Base-by-base conservation (phyloP, 768 basidiomycete species). In the Sporobolomyces roseus region DNA sequence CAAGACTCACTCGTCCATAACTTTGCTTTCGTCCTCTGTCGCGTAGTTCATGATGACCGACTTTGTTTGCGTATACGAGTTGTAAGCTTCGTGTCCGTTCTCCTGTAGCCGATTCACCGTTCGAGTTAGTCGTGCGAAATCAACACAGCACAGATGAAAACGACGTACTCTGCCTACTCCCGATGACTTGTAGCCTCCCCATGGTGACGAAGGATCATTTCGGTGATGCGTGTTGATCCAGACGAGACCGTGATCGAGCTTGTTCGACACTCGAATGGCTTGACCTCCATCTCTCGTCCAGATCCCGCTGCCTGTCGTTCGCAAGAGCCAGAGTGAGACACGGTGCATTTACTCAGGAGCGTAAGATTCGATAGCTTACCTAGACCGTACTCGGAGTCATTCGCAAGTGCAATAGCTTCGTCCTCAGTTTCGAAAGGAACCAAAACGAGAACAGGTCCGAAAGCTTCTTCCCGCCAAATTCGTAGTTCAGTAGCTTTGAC, bases 201-300 rank as follows among this genome's bases (percentile, higher is more conserved):
- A 93, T 46, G 91, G 90, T 36, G 88, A 90, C 70, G 87, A 88
- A 12, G 91, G 91, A 75, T 92, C 90, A 74, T 93, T 92, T 52
- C 90, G 84, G 75, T 93, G 91, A 72, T 91, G 89, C 0, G 88
- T 90, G 76, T 93, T 92, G 43, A 91, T 84, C 91, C 91, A 93
- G 51, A 89, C 87, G 35, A 92, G 75, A 7, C 91, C 91, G 23
- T 87, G 81, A 72, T 92, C 83, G 41, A 93, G 85, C 38, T 80
- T 80, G 56, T 83, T 83, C 9, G 90, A 83, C 3, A 90, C 83
- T 5, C 87, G 85, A 76, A 91, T 89, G 14, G 88, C 90, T 63
- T 85, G 82, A 0, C 89, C 86, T 36, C 92, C 75, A 77, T 90
- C 81, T 33, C 81, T 80, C 6, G 89, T 90, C 90, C 90, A 93